Evolutionary conservation across 345 rosid species (phyloP), one percentile per base, ranked within the genome.

Genomic region (rapeseed (Brassica napus)): DNA sequence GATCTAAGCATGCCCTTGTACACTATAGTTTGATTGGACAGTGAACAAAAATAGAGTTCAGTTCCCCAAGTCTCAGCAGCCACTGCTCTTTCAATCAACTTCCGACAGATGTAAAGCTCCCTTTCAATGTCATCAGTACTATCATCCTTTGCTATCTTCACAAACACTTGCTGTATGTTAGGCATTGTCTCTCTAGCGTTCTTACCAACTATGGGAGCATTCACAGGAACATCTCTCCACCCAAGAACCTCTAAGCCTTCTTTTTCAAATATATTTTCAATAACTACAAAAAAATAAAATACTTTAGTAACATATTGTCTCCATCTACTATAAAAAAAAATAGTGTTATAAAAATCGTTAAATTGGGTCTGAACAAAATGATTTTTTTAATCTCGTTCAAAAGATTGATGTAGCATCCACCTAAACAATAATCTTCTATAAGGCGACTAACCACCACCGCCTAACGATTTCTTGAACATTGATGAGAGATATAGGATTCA

Each of bases 1-100:
- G 99, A 93, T 31, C 99, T 93, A 84, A 93, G 97, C 99, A 95
- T 95, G 82, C 99, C 99, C 87, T 95, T 95, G 82, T 95, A 95
- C 55, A 95, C 97, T 74, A 95, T 79, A 8, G 99, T 95, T 79
- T 91, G 99, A 84, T 89, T 95, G 68, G 99, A 95, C 44, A 95
- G 69, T 75, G 99, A 95, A 82, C 99, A 95, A 69, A 95, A 88
- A 80, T 95, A 95, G 3, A 95, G 90, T 75, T 93, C 96, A 63
- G 10, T 84, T 81, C 97, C 99, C 98, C 99, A 95, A 79, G 83
- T 85, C 79, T 85, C 91, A 31, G 82, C 77, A 71, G 49, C 77
- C 2, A 87, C 93, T 4, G 80, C 88, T 65, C 79, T 91, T 83
- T 95, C 99, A 62, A 91, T 95, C 85, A 93, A 65, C 81, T 95